Percentiles rank a stretch among this genome's conserved stretches.
phyloP scores from a whole-genome alignment of 106 monocot genomes.

The Allium fistulosum region DNA sequence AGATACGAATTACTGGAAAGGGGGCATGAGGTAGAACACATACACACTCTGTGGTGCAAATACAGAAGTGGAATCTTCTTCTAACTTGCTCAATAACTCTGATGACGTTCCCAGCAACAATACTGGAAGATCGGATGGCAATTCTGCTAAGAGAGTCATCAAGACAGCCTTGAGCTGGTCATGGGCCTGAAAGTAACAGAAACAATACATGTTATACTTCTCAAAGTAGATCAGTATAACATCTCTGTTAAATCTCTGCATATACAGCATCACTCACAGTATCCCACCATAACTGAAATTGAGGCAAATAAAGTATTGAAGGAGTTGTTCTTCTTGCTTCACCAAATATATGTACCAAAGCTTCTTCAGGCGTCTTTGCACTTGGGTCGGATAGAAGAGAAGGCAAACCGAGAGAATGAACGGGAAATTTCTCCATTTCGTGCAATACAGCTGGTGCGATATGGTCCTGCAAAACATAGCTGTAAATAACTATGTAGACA shows the following conservation, averaged over 20 bases:
- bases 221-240: background rate
- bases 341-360: constrained; percentile 97
- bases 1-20: too few relatives aligned
- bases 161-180: constrained; percentile 68
- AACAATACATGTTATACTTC: background rate
- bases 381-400: constrained; percentile 99
- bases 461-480: constrained; percentile 75
- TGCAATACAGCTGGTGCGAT: constrained; percentile 94
- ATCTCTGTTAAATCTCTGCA: background rate
- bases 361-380: constrained; percentile 98
- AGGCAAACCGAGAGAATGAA: constrained; percentile 92
- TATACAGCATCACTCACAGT: constrained; percentile 51
- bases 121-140: constrained; percentile 55
- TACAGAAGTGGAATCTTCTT: constrained; percentile 42
- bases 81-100: constrained; percentile 31
- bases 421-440: constrained; percentile 95
- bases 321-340: constrained; percentile 98
- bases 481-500: constrained; percentile 11
- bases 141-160: constrained; percentile 50
- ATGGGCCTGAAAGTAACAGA: constrained; percentile 38
- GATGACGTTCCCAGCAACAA: constrained; percentile 51
- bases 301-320: constrained; percentile 87
- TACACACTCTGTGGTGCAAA: constrained; percentile 44
- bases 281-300: constrained; percentile 99
- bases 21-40: background rate